phyloP scores from a whole-genome alignment of 2,329 filamentous ascomycete genomes.

The Colletotrichum chlorophyti region DNA sequence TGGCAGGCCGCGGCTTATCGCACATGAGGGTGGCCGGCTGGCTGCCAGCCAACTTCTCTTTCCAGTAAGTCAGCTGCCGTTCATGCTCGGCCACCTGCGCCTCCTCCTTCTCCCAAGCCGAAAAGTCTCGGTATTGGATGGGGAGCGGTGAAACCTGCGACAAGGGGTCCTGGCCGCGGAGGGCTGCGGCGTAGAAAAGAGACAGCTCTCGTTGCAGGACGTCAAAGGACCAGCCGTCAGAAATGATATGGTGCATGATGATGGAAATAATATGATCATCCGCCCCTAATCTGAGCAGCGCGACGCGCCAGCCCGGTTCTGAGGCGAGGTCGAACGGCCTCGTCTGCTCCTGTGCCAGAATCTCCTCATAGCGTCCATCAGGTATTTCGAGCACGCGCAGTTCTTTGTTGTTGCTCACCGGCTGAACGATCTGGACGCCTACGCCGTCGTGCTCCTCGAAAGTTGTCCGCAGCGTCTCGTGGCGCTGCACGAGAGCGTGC shows the following conservation, averaged over 20 bases:
- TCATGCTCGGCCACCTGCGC: neutral
- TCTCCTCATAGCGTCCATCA: neutral
- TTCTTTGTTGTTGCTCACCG: neutral
- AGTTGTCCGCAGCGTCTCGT: conserved; percentile 32
- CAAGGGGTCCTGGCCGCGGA: neutral
- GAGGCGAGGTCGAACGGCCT: neutral
- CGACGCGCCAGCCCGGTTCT: neutral
- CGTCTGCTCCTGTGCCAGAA: neutral
- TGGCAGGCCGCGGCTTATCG: conserved; percentile 23
- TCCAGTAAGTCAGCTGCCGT: neutral
- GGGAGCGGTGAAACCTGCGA: neutral
- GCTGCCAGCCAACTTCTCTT: conserved; percentile 38
- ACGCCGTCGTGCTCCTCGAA: conserved; percentile 15
- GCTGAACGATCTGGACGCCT: conserved; percentile 5
- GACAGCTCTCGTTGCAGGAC: neutral
- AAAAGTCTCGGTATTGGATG: neutral
- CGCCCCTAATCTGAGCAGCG: conserved; percentile 5
- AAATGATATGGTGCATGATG: conserved; percentile 8
- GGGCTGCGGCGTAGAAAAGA: neutral
- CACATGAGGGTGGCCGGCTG: neutral
- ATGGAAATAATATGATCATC: neutral
- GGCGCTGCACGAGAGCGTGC: conserved; percentile 27
- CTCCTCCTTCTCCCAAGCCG: neutral
- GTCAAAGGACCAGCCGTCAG: conserved; percentile 5
- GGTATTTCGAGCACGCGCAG: neutral